Evolutionary conservation across 345 rosid genomes (phyloP).

Genomic region (Eucalyptus dawsonii): DNA sequence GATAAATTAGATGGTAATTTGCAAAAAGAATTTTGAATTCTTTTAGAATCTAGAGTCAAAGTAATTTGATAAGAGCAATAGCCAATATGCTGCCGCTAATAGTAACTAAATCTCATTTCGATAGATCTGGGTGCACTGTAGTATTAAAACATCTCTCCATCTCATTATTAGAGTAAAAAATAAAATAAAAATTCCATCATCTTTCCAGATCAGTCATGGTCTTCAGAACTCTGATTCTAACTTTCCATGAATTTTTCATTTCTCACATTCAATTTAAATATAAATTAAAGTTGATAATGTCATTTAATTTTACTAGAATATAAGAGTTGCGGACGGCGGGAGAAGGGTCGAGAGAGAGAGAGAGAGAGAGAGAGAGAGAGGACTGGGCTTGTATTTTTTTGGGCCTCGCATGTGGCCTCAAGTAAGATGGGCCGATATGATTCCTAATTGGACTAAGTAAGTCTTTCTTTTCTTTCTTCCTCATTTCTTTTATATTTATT

Average conservation of each 20-base stretch:
- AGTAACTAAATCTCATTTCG: not conserved
- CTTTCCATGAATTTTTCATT: not conserved
- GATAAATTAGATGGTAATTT: not conserved
- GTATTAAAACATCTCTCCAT: too few species aligned
- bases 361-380: too few species aligned
- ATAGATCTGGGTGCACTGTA: not conserved
- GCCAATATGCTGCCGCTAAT: not conserved
- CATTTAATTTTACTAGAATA: not conserved
- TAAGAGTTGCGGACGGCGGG: not conserved
- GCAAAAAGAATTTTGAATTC: not conserved
- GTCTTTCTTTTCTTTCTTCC: not conserved
- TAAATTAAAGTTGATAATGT: too few species aligned
- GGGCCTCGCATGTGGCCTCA: not conserved
- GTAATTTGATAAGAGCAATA: not conserved
- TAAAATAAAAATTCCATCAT: not conserved
- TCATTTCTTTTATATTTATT: not conserved
- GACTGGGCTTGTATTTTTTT: not conserved
- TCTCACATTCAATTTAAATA: not conserved
- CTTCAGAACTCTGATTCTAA: not conserved
- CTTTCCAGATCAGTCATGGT: not conserved
- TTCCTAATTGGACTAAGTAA: not conserved
- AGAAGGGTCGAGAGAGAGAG: too few species aligned
- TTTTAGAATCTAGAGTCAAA: not conserved
- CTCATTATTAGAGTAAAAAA: too few species aligned
- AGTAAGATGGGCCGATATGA: not conserved